Percentiles rank a stretch among this genome's conserved stretches.
Conservation (phyloP, 345 rosid genomes). For the Laguncularia racemosa region DNA sequence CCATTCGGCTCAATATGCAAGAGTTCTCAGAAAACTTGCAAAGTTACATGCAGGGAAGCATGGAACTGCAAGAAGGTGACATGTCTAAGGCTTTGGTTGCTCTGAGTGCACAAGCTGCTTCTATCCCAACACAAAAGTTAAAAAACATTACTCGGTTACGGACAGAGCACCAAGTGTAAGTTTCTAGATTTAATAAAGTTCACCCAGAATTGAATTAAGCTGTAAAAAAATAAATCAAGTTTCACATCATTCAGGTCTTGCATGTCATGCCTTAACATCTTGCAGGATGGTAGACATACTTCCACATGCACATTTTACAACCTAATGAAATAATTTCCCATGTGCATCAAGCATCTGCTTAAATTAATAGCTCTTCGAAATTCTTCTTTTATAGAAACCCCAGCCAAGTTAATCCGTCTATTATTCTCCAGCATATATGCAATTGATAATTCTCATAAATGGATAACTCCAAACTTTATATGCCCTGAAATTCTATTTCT, state of each 20-base stretch:
- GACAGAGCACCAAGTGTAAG: slow-evolving; percentile 98
- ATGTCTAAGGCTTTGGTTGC: slow-evolving; percentile 83
- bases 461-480: not conserved
- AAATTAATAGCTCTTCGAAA: too few species aligned
- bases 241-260: too few species aligned
- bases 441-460: too few species aligned
- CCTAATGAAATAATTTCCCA: too few species aligned
- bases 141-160: slow-evolving; percentile 76
- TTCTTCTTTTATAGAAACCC: too few species aligned
- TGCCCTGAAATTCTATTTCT: not conserved
- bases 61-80: slow-evolving; percentile 70
- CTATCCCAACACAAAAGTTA: slow-evolving; percentile 63
- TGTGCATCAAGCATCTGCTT: too few species aligned
- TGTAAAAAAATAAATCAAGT: too few species aligned
- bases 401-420: too few species aligned
- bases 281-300: too few species aligned
- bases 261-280: too few species aligned
- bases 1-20: slow-evolving; percentile 54
- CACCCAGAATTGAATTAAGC: not conserved
- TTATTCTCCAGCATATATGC: too few species aligned
- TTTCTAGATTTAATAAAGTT: slow-evolving; percentile 11
- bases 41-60: slow-evolving; percentile 48
- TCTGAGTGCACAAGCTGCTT: slow-evolving; percentile 54
- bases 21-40: slow-evolving; percentile 52
- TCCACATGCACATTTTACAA: too few species aligned